A percentile compares a stretch with the other conserved stretches of the same genome.
Conservation (phyloP, 768 basidiomycete species). For the Tylopilus sp. region DNA sequence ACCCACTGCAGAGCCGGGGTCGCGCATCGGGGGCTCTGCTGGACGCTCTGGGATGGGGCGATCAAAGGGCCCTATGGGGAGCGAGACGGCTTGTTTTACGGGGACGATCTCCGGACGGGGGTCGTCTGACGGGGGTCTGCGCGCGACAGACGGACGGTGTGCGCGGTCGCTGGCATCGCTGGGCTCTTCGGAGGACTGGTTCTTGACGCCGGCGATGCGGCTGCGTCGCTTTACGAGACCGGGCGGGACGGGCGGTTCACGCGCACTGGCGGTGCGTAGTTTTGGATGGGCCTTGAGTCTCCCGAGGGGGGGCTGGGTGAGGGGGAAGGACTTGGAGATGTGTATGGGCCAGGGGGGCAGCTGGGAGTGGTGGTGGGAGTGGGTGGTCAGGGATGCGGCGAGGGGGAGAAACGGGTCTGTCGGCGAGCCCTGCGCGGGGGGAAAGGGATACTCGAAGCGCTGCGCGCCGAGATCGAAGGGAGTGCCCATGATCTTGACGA, state of each 20-base stretch:
- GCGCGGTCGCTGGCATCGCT: conserved; percentile 24
- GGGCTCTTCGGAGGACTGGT: conserved; percentile 29
- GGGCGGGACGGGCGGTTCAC: conserved; percentile 32
- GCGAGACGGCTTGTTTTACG: conserved; percentile 8
- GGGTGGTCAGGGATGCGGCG: conserved; percentile 16
- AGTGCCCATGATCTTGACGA: conserved; percentile 32
- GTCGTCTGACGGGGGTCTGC: neutral
- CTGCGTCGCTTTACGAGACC: conserved; percentile 28
- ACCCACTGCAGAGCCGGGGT: conserved; percentile 7
- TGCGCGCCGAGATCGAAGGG: conserved; percentile 33
- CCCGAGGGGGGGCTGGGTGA: conserved; percentile 27
- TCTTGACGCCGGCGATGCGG: conserved; percentile 20
- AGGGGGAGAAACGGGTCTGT: conserved; percentile 25
- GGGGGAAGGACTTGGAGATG: conserved; percentile 30
- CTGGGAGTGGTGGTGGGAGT: conserved; percentile 23
- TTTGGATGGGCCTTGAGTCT: conserved; percentile 30
- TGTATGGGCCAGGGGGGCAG: conserved; percentile 27
- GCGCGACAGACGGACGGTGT: conserved; percentile 3
- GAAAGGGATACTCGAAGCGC: conserved; percentile 34
- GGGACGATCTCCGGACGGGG: neutral
- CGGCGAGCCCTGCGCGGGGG: conserved; percentile 28
- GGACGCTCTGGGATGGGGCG: neutral
- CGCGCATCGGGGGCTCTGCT: neutral
- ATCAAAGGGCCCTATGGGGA: conserved; percentile 7
- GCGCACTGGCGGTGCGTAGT: conserved; percentile 23